These are phyloP conservation scores for Miscanthus lutarioriparius DNA, from an alignment of 176 grass and related monocot species.

Conservation along the genomic window DNA sequence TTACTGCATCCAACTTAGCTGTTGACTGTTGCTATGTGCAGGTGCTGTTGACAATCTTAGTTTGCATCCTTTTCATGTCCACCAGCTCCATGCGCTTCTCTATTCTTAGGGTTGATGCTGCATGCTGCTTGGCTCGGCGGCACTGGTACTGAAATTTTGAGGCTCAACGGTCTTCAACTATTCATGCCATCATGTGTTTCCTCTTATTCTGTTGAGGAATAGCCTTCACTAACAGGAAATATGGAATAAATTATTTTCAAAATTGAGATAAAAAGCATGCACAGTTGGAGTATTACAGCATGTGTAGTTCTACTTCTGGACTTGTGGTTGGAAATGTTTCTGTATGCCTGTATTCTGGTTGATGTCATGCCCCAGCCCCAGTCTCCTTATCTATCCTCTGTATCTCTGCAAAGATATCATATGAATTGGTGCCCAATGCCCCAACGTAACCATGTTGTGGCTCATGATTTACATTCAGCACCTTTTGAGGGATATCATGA, in stretches of 20 bases:
- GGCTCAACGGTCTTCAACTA: neutral
- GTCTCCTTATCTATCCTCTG: neutral
- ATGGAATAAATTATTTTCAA: slow-evolving; percentile 21
- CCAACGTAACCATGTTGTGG: neutral
- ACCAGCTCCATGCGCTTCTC: neutral
- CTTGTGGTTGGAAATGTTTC: neutral
- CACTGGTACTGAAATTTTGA: neutral
- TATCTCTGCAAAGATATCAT: neutral
- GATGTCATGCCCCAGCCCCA: neutral
- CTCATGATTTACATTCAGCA: neutral
- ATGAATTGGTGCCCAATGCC: neutral
- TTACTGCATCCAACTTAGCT: neutral
- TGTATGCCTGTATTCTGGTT: neutral
- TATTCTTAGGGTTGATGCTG: neutral
- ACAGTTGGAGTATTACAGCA: slow-evolving; percentile 8
- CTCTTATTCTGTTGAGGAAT: slow-evolving; percentile 5
- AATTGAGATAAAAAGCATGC: neutral
- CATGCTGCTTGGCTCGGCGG: neutral
- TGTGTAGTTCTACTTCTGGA: neutral
- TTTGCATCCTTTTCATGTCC: neutral
- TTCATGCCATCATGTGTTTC: slow-evolving; percentile 2
- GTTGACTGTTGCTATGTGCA: neutral
- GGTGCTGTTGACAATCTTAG: neutral
- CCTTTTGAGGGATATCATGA: neutral
- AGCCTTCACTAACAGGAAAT: slow-evolving; percentile 21